A percentile compares a stretch with the other conserved stretches of the same genome.
Conservation (phyloP, 768 basidiomycete genomes). For the Termitomyces sp. region DNA sequence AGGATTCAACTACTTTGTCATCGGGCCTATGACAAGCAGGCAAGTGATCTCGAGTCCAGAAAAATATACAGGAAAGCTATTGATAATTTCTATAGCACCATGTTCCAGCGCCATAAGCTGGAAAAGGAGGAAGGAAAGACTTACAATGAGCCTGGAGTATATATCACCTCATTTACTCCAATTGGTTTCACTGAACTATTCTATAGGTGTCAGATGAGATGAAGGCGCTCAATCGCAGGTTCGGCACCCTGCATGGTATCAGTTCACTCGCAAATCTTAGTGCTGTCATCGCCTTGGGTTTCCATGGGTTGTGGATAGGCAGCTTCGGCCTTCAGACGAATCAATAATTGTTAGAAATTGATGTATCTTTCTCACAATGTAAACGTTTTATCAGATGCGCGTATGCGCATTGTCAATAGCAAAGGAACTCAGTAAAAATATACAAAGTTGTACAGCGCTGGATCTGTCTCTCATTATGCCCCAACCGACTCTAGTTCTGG, state of each 20-base stretch:
- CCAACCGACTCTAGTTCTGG: constrained; percentile 75
- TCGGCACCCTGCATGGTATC: constrained; percentile 63
- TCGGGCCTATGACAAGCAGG: constrained; percentile 73
- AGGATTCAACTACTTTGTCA: constrained; percentile 56
- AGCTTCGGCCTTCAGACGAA: constrained; percentile 43
- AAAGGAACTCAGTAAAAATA: constrained; percentile 19
- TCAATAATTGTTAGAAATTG: constrained; percentile 11
- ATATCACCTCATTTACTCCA: constrained; percentile 11
- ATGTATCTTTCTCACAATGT: constrained; percentile 4
- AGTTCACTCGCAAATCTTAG: constrained; percentile 63
- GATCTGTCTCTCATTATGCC: constrained; percentile 40
- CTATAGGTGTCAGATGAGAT: constrained; percentile 59
- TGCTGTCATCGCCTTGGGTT: constrained; percentile 51
- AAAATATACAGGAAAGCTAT: background rate
- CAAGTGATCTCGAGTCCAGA: constrained; percentile 20
- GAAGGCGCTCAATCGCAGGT: constrained; percentile 63
- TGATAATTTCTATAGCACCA: constrained; percentile 40
- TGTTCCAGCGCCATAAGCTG: constrained; percentile 66
- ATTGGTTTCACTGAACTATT: background rate
- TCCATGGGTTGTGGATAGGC: constrained; percentile 73
- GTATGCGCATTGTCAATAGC: constrained; percentile 10
- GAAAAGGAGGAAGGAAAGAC: constrained; percentile 72
- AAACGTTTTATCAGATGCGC: constrained; percentile 8
- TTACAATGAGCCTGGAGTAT: constrained; percentile 61
- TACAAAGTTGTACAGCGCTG: constrained; percentile 20